Conservation (phyloP, 2,329 filamentous ascomycete species). For the Fusarium illudens region DNA sequence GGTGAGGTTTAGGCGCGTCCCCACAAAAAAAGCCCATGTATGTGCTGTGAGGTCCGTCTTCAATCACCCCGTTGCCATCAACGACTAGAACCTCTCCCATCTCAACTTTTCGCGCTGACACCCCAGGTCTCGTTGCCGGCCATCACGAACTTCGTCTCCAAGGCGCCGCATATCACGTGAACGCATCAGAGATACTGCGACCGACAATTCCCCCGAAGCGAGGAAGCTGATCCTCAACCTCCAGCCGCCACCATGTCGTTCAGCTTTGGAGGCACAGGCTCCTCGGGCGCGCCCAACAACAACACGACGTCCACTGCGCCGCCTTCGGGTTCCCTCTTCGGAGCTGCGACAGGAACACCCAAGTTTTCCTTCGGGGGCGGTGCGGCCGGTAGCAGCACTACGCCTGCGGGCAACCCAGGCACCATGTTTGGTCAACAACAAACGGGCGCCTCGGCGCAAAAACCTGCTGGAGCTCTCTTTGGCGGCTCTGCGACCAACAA, state of each 20-base stretch:
- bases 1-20: conserved; percentile 14
- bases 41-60: conserved; percentile 25
- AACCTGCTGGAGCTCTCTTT: conserved; percentile 41
- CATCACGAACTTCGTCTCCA: background rate
- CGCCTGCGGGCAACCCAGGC: conserved; percentile 42
- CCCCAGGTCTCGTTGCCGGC: conserved; percentile 7
- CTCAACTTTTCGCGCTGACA: conserved; percentile 20
- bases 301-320: conserved; percentile 50
- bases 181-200: conserved; percentile 14
- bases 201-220: conserved; percentile 23
- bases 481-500: conserved; percentile 33
- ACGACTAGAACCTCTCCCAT: conserved; percentile 28
- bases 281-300: conserved; percentile 45
- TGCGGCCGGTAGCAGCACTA: conserved; percentile 38
- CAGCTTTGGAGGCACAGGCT: conserved; percentile 48
- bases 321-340: conserved; percentile 53
- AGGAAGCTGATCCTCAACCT: conserved; percentile 32
- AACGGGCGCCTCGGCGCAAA: conserved; percentile 39
- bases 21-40: conserved; percentile 44
- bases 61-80: conserved; percentile 36
- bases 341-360: conserved; percentile 44
- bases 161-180: conserved; percentile 8
- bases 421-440: conserved; percentile 48
- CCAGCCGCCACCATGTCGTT: conserved; percentile 49
- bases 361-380: conserved; percentile 54